These are phyloP conservation scores for Candida krabiensis DNA, from an alignment of 805 yeast genomes.

Conservation along the genomic window DNA sequence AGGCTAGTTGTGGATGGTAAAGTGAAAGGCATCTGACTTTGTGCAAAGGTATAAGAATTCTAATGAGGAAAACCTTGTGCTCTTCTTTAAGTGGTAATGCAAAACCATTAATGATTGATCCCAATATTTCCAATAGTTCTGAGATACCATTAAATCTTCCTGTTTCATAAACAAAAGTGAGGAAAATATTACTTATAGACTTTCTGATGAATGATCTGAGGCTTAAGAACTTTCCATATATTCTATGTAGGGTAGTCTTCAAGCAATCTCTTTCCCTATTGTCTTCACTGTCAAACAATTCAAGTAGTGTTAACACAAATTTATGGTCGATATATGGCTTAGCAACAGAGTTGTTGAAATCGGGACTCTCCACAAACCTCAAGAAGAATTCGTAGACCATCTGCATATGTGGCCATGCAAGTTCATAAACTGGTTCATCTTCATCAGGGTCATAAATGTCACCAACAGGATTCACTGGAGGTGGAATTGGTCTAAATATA, in stretches of 20 bases:
- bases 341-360: slow-evolving; percentile 89
- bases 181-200: slow-evolving; percentile 86
- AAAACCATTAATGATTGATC: slow-evolving; percentile 95
- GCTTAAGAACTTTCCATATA: slow-evolving; percentile 91
- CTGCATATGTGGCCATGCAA: slow-evolving; percentile 99
- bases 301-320: slow-evolving; percentile 77
- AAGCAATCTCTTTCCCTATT: slow-evolving; percentile 94
- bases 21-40: slow-evolving; percentile 84
- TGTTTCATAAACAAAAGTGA: slow-evolving; percentile 93
- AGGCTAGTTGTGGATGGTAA: slow-evolving; percentile 96
- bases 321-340: slow-evolving; percentile 92
- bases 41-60: slow-evolving; percentile 89
- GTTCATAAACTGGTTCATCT: slow-evolving; percentile 94
- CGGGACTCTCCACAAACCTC: slow-evolving; percentile 90
- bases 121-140: slow-evolving; percentile 90
- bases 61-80: slow-evolving; percentile 84
- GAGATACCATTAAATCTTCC: slow-evolving; percentile 95
- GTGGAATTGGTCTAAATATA: slow-evolving; percentile 94
- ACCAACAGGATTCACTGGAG: slow-evolving; percentile 96
- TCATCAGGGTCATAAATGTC: slow-evolving; percentile 97
- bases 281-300: slow-evolving; percentile 93
- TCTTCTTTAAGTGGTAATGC: slow-evolving; percentile 97
- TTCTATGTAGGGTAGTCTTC: slow-evolving; percentile 92
- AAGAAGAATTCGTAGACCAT: slow-evolving; percentile 92
- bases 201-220: slow-evolving; percentile 89